Base-by-base conservation (phyloP, 805 yeast species). In the Komagataella phaffii region DNA sequence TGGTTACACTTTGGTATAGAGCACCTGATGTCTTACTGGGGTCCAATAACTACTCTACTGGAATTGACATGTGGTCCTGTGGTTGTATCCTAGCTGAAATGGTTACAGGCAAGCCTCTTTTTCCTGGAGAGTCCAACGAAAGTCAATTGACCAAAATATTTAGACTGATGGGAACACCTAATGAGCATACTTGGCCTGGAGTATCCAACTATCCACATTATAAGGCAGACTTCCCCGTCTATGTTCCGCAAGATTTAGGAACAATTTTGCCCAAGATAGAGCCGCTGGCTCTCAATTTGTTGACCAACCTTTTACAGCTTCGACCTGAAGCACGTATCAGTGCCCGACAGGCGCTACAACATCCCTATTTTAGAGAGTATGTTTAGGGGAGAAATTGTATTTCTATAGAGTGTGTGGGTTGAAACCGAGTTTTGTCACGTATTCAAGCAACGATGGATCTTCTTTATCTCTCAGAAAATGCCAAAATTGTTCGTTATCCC, bases 1-100 rank as follows among this genome's bases (percentile, higher is more conserved):
- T 93, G 51, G 99, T 93, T 47, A 93, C 99, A 0, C 72, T 93
- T 56, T 93, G 99, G 99, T 91, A 91, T 68, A 79, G 99, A 57
- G 96, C 98, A 0, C 99, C 99, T 0, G 99, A 91, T 64, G 98
- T 93, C 30, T 72, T 93, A 50, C 75, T 93, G 62, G 99, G 99
- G 2, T 88, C 96, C 2, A 80, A 96, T 59, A 91, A 95, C 52
- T 93, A 93, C 68, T 86, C 96, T 48, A 93, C 99, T 0, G 90
- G 96, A 7, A 95, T 93, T 54, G 99, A 93, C 64, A 88, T 93
- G 70, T 93, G 99, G 99, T 88, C 96, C 17, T 95, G 96, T 14
- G 99, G 99, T 14, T 93, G 99, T 69, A 93, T 93, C 51, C 78
- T 93, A 65, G 98, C 97, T 2, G 99, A 93, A 64, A 91, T 93